Conservation (phyloP, 441 rosid species). For the Syzygium syzygioides region DNA sequence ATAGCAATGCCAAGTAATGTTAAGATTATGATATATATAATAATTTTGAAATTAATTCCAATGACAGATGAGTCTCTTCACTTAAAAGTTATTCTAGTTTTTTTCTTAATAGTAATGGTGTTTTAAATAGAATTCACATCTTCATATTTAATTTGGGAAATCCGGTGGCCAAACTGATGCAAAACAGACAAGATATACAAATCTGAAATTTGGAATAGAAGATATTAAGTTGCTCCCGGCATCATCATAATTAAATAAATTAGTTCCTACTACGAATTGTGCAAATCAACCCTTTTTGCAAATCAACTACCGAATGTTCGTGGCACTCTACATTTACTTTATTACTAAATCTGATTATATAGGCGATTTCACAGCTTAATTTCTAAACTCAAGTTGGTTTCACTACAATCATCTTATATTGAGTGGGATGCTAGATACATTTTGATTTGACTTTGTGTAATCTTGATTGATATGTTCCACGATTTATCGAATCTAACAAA, state of each 20-base stretch:
- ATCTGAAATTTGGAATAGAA: not conserved
- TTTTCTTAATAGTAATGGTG: not conserved
- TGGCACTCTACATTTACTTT: not conserved
- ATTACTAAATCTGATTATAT: too few species aligned
- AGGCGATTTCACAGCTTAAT: not conserved
- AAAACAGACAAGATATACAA: not conserved
- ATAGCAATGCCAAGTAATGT: too few species aligned
- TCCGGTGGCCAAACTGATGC: not conserved
- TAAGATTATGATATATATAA: not conserved
- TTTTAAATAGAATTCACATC: not conserved
- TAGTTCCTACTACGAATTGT: not conserved
- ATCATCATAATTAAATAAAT: not conserved
- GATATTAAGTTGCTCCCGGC: accelerated
- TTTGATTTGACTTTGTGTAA: not conserved
- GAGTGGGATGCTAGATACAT: not conserved
- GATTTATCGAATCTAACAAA: not conserved
- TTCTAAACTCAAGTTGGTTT: not conserved
- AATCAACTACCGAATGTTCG: too few species aligned
- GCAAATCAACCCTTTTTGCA: accelerated
- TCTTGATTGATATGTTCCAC: not conserved
- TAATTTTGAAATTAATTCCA: not conserved
- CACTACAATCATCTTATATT: not conserved
- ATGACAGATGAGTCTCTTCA: accelerated
- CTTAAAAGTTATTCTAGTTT: accelerated
- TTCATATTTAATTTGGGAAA: not conserved